phyloP scores from a whole-genome alignment of 305 asterid genomes.

The Solanum hybrid region DNA sequence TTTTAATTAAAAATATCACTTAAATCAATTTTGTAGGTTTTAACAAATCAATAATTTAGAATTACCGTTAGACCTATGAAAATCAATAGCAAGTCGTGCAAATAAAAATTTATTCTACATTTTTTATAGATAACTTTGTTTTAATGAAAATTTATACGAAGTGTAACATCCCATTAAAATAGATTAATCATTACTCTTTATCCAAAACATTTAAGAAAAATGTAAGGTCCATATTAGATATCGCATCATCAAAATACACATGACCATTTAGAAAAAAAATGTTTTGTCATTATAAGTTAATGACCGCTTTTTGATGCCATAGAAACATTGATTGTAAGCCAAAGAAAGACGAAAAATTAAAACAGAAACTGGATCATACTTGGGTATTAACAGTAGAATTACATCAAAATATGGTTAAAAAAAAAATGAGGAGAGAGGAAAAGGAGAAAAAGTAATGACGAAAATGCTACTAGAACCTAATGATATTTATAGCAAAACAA shows the following conservation, averaged over 20 bases:
- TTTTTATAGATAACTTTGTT: not conserved
- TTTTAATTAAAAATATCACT: not conserved
- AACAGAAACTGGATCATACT: not conserved
- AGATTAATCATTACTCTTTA: no score
- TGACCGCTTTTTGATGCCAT: not conserved
- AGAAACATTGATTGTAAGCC: no score
- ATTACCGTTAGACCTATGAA: not conserved
- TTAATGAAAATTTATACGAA: no score
- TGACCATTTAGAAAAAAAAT: no score
- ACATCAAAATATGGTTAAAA: not conserved
- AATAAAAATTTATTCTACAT: not conserved
- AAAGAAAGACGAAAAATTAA: not conserved
- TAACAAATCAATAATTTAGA: no score
- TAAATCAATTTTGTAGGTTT: not conserved
- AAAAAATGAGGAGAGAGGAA: not conserved
- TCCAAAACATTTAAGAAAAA: not conserved
- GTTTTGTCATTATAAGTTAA: not conserved
- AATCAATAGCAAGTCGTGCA: not conserved
- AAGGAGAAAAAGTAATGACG: not conserved
- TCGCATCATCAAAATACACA: not conserved
- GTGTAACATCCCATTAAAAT: not conserved
- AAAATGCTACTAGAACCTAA: not conserved
- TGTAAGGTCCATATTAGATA: no score
- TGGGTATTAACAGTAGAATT: not conserved
- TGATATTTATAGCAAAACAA: constrained; percentile 2